Conservation (phyloP, 2,329 filamentous ascomycete genomes). For the Beauveria brongniartii region DNA sequence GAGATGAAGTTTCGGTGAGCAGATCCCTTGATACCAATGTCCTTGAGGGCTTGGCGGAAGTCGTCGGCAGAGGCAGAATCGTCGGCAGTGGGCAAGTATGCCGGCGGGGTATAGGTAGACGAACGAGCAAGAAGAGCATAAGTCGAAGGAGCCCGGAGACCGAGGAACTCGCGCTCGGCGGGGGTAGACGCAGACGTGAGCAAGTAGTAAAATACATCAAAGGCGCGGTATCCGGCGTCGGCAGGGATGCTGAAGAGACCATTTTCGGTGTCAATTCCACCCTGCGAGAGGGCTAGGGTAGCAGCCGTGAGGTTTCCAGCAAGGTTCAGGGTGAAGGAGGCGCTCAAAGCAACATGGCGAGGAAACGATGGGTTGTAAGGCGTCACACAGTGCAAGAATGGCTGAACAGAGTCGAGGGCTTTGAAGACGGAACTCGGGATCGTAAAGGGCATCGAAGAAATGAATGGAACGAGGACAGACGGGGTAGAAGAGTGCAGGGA, state of each 20-base stretch:
- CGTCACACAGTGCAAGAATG: constrained; percentile 81
- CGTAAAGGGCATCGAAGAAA: constrained; percentile 70
- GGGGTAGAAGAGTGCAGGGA: constrained; percentile 85
- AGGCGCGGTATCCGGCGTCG: constrained; percentile 78
- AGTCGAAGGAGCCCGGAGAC: constrained; percentile 65
- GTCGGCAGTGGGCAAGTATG: constrained; percentile 85
- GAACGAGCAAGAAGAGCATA: constrained; percentile 78
- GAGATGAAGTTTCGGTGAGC: constrained; percentile 77
- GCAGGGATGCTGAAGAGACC: constrained; percentile 75
- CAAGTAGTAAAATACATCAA: constrained; percentile 97
- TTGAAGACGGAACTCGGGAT: constrained; percentile 70
- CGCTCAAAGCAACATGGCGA: constrained; percentile 71
- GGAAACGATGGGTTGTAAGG: constrained; percentile 81
- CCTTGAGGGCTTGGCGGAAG: constrained; percentile 76
- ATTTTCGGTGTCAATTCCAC: constrained; percentile 75
- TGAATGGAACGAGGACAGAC: constrained; percentile 73
- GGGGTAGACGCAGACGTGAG: constrained; percentile 84
- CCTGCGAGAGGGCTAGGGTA: constrained; percentile 70
- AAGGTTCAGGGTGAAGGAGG: constrained; percentile 74
- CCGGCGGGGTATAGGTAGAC: constrained; percentile 75
- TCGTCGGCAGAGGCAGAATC: constrained; percentile 91
- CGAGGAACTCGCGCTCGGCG: constrained; percentile 81
- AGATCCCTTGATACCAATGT: constrained; percentile 87
- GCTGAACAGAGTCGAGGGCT: constrained; percentile 71
- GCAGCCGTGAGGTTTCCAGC: constrained; percentile 70